These are phyloP conservation scores for Westerdykella aurantiaca DNA, from an alignment of 2,329 filamentous ascomycete species.

Conservation along the genomic window DNA sequence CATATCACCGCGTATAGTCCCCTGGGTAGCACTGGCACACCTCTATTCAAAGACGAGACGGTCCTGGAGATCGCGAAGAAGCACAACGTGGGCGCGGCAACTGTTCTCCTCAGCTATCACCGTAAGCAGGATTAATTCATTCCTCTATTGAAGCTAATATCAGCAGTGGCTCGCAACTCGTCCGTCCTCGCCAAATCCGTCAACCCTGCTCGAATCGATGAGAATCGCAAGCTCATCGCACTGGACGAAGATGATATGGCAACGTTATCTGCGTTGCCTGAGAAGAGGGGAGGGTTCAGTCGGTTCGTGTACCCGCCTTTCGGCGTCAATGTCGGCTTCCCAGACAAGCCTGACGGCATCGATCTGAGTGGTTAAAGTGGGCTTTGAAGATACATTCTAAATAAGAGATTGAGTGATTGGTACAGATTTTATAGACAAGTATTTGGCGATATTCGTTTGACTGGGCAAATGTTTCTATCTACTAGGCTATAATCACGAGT, in stretches of 20 bases:
- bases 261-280: constrained; percentile 39
- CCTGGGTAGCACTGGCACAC: constrained; percentile 45
- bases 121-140: constrained; percentile 47
- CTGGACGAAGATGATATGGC: constrained; percentile 60
- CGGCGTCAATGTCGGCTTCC: constrained; percentile 46
- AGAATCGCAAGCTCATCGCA: constrained; percentile 62
- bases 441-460: too few species aligned
- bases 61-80: constrained; percentile 47
- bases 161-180: constrained; percentile 59
- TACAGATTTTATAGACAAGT: too few species aligned
- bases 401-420: too few species aligned
- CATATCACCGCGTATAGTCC: constrained; percentile 64
- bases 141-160: constrained; percentile 2
- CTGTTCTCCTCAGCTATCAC: constrained; percentile 66
- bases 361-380: constrained; percentile 30
- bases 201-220: constrained; percentile 60
- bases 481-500: too few species aligned
- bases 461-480: too few species aligned
- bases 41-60: constrained; percentile 44
- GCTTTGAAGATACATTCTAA: not conserved
- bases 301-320: constrained; percentile 47
- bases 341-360: constrained; percentile 41
- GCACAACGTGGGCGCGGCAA: constrained; percentile 45
- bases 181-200: constrained; percentile 72
- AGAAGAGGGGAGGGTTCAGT: constrained; percentile 44